These are phyloP conservation scores for Cladophialophora psammophila DNA, from an alignment of 2,329 filamentous ascomycete species.

Conservation along the genomic window DNA sequence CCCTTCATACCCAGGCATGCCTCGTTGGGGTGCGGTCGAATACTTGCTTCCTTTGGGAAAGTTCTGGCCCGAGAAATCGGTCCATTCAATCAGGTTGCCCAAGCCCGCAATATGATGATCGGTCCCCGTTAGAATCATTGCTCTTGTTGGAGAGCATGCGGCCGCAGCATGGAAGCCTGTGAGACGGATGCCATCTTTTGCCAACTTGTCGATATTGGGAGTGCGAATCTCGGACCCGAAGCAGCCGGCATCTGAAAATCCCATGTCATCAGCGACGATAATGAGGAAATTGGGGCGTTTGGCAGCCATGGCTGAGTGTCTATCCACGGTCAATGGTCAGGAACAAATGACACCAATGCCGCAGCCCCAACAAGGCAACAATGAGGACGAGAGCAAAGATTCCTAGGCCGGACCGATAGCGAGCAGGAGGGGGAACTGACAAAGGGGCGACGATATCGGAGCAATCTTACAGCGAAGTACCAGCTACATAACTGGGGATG, in stretches of 20 bases:
- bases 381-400: neutral
- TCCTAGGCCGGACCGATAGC: neutral
- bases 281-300: slow-evolving; percentile 66
- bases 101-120: slow-evolving; percentile 38
- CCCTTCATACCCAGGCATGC: slow-evolving; percentile 68
- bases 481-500: neutral
- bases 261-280: slow-evolving; percentile 65
- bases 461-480: slow-evolving; percentile 14
- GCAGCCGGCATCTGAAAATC: slow-evolving; percentile 66
- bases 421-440: neutral
- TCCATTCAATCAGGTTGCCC: slow-evolving; percentile 57
- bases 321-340: neutral
- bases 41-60: slow-evolving; percentile 60
- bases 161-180: slow-evolving; percentile 71
- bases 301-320: slow-evolving; percentile 7
- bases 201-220: slow-evolving; percentile 64
- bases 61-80: slow-evolving; percentile 62
- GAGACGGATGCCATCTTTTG: slow-evolving; percentile 63
- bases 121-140: slow-evolving; percentile 72
- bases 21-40: slow-evolving; percentile 62
- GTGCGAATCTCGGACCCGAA: slow-evolving; percentile 69
- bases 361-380: neutral
- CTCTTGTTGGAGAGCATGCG: slow-evolving; percentile 69
- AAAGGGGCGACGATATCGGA: slow-evolving; percentile 2
- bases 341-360: neutral